Evolutionary conservation across 2,329 filamentous ascomycete genomes (phyloP).

Genomic region (Xylariaceae sp.): DNA sequence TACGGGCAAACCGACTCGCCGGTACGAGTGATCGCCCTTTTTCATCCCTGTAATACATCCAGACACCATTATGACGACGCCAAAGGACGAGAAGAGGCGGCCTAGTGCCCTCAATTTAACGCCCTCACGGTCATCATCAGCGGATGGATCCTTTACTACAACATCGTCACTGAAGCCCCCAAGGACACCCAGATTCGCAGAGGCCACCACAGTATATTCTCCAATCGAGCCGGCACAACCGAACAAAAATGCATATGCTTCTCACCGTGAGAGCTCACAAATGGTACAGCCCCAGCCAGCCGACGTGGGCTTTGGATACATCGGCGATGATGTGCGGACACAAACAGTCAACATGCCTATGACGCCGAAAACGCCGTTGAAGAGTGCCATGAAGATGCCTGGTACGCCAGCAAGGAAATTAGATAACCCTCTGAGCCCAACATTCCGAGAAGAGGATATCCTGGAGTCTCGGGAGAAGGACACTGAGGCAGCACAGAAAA

Average conservation of each 20-base stretch:
- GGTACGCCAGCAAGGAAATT: conserved; percentile 70
- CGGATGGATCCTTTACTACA: conserved; percentile 47
- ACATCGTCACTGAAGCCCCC: conserved; percentile 58
- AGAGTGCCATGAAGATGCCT: conserved; percentile 84
- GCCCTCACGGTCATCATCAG: conserved; percentile 43
- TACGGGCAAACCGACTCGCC: conserved; percentile 20
- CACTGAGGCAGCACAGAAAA: conserved; percentile 81
- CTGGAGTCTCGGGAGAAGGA: conserved; percentile 76
- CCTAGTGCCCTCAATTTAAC: conserved; percentile 51
- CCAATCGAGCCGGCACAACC: conserved; percentile 56
- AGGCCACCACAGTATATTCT: conserved; percentile 73
- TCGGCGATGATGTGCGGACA: conserved; percentile 52
- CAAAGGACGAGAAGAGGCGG: conserved; percentile 50
- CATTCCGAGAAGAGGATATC: conserved; percentile 80
- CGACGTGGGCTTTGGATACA: conserved; percentile 90
- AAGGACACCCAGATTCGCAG: conserved; percentile 72
- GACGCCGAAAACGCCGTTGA: conserved; percentile 73
- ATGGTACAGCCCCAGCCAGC: conserved; percentile 65
- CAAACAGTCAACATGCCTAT: conserved; percentile 56
- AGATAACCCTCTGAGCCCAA: conserved; percentile 78
- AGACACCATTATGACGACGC: conserved; percentile 29
- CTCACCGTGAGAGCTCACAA: conserved; percentile 49
- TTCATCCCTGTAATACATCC: conserved; percentile 30
- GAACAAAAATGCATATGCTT: conserved; percentile 46
- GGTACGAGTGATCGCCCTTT: conserved; percentile 35